phyloP scores from a whole-genome alignment of 352 stramenopile species.

The Phytopythium montanum region DNA sequence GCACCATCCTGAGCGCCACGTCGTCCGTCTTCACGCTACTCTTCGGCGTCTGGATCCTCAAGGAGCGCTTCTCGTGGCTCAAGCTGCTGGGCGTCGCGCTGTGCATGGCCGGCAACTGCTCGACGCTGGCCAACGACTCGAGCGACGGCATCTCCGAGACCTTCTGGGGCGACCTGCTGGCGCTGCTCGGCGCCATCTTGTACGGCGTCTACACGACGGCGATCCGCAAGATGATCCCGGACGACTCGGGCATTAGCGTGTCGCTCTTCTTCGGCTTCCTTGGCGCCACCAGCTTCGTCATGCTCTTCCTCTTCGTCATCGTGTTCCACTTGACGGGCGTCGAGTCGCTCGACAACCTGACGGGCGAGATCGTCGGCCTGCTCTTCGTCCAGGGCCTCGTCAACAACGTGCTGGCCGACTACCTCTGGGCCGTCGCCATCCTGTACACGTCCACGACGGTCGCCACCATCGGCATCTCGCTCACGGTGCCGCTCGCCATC shows the following conservation, averaged over 20 bases:
- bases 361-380: conserved; percentile 77
- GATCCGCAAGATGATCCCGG: conserved; percentile 66
- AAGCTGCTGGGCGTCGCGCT: conserved; percentile 88
- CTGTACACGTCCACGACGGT: conserved; percentile 95
- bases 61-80: conserved; percentile 76
- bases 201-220: conserved; percentile 94
- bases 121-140: conserved; percentile 83
- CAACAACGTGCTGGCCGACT: conserved; percentile 95
- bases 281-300: conserved; percentile 93
- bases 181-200: conserved; percentile 78
- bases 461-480: conserved; percentile 94
- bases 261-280: conserved; percentile 96
- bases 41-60: conserved; percentile 77
- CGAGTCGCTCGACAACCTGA: conserved; percentile 64
- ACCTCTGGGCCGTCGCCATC: conserved; percentile 94
- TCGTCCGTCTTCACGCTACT: conserved; percentile 94
- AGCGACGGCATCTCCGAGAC: conserved; percentile 23
- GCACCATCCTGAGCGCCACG: conserved; percentile 93
- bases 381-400: conserved; percentile 90
- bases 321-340: conserved; percentile 67
- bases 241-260: conserved; percentile 90
- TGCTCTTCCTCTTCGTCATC: conserved; percentile 84
- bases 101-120: conserved; percentile 89
- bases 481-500: conserved; percentile 97
- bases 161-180: conserved; percentile 64